These are phyloP conservation scores for Chalciporus sphaerocephalus DNA, from an alignment of 768 basidiomycete species.

Conservation along the genomic window DNA sequence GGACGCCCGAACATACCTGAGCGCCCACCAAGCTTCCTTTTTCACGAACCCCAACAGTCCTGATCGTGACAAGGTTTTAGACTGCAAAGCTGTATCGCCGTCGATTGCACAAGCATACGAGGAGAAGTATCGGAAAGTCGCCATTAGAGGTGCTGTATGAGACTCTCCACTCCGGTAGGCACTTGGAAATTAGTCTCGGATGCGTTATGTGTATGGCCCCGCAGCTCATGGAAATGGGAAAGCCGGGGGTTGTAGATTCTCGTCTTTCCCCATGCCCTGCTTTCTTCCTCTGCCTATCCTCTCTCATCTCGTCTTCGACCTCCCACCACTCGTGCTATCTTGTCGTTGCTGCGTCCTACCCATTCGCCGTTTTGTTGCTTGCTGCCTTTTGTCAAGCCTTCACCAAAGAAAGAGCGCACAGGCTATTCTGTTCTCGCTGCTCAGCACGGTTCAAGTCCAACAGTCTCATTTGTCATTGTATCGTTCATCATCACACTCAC, in stretches of 20 bases:
- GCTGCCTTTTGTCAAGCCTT: slow-evolving; percentile 4
- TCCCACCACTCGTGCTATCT: neutral
- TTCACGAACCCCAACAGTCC: slow-evolving; percentile 62
- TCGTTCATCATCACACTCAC: slow-evolving; percentile 5
- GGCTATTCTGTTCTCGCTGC: slow-evolving; percentile 1
- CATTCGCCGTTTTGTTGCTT: slow-evolving; percentile 6
- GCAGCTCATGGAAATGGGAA: slow-evolving; percentile 14
- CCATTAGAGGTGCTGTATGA: slow-evolving; percentile 90
- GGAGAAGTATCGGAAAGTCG: slow-evolving; percentile 80
- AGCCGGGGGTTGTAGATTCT: slow-evolving; percentile 9
- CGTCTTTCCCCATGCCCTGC: slow-evolving; percentile 8
- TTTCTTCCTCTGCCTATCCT: slow-evolving; percentile 13
- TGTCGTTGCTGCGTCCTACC: slow-evolving; percentile 10
- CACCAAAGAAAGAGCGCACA: neutral
- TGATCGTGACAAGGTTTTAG: slow-evolving; percentile 61
- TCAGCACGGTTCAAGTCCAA: slow-evolving; percentile 1
- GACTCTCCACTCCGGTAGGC: slow-evolving; percentile 1
- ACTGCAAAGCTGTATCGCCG: slow-evolving; percentile 61
- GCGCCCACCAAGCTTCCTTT: slow-evolving; percentile 59
- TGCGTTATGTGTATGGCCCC: neutral
- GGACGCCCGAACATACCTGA: slow-evolving; percentile 65
- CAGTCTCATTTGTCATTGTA: slow-evolving; percentile 2
- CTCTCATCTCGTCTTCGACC: slow-evolving; percentile 6
- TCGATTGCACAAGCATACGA: slow-evolving; percentile 64
- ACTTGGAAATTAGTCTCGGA: slow-evolving; percentile 5